A percentile compares a stretch with the other conserved stretches of the same genome.
Evolutionary conservation across 2,329 filamentous ascomycete genomes (phyloP).

Genomic region (Pseudocercospora musae): DNA sequence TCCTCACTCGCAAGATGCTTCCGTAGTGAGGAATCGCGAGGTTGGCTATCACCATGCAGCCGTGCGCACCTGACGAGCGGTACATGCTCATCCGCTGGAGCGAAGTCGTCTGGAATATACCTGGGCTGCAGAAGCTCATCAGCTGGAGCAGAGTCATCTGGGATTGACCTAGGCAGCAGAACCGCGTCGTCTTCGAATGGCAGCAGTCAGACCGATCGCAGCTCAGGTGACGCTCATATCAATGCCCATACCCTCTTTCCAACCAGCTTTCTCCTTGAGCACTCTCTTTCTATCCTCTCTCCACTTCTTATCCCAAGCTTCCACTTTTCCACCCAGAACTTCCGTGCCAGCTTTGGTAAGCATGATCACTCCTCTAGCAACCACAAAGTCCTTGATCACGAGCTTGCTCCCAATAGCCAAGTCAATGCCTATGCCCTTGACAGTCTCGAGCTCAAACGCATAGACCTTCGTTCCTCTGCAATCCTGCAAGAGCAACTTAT

Average conservation of each 20-base stretch:
- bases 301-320: slow-evolving; percentile 77
- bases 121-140: not conserved
- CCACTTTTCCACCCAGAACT: slow-evolving; percentile 85
- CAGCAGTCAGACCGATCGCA: not conserved
- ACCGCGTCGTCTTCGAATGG: not conserved
- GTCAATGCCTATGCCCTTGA: slow-evolving; percentile 61
- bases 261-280: slow-evolving; percentile 53
- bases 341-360: slow-evolving; percentile 66
- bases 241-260: slow-evolving; percentile 17
- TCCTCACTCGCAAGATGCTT: not conserved
- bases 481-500: slow-evolving; percentile 82
- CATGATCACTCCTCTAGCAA: slow-evolving; percentile 75
- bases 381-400: slow-evolving; percentile 62
- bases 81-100: not conserved
- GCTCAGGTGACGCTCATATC: slow-evolving; percentile 1
- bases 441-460: slow-evolving; percentile 66
- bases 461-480: slow-evolving; percentile 65
- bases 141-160: not conserved
- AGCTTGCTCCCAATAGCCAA: slow-evolving; percentile 80
- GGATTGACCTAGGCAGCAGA: not conserved
- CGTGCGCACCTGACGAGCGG: not conserved
- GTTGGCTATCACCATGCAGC: not conserved
- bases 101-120: not conserved
- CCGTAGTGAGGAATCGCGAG: not conserved
- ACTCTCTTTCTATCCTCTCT: slow-evolving; percentile 65